Evolutionary conservation across 768 basidiomycete species (phyloP), one percentile per base, ranked within the genome.

Genomic region (Rhodocollybia butyracea): DNA sequence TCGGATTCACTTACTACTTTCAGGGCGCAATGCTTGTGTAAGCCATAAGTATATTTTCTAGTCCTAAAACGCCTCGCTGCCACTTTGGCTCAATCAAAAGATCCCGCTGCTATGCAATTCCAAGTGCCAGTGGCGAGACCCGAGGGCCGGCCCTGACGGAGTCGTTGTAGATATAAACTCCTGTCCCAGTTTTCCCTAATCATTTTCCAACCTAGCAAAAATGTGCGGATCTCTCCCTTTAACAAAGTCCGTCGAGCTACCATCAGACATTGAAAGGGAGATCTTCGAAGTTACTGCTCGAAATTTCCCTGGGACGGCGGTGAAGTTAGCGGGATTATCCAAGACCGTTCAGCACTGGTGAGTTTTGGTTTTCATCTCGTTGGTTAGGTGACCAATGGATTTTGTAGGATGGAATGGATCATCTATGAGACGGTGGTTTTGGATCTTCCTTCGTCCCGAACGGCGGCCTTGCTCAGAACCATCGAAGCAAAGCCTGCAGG

Each of bases 381-480:
- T n/a, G n/a, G n/a, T n/a, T n/a, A n/a, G n/a, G n/a, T n/a, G n/a
- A n/a, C n/a, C n/a, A n/a, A n/a, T n/a, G n/a, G n/a, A n/a, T n/a
- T n/a, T n/a, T n/a, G n/a, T 36, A 73, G 72, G 70, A 62, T 69
- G 36, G 72, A 73, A 61, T 56, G 65, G 5, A 47, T 70, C 26
- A 65, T 70, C 17, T 71, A 73, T 48, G 64, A 66, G 40, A 69
- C 63, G 10, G 61, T 73, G 21, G 62, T 69, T 3, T 61, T 72
- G 3, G 64, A 67, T 19, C 26, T 60, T 19, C 61, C 61, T 17
- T 36, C 59, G 13, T 2, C 15, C 2, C 61, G 55, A 10, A 60
- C 63, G 11, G 51, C 60, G 5, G 57, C 65, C 32, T 71, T 72
- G 59, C 52, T 68, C 32, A 60, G 62, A 11, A 73, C 70, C 2